A percentile compares a stretch with the other conserved stretches of the same genome.
phyloP scores from a whole-genome alignment of 192 early-diverging fungal genomes.

The Linderina pennispora region DNA sequence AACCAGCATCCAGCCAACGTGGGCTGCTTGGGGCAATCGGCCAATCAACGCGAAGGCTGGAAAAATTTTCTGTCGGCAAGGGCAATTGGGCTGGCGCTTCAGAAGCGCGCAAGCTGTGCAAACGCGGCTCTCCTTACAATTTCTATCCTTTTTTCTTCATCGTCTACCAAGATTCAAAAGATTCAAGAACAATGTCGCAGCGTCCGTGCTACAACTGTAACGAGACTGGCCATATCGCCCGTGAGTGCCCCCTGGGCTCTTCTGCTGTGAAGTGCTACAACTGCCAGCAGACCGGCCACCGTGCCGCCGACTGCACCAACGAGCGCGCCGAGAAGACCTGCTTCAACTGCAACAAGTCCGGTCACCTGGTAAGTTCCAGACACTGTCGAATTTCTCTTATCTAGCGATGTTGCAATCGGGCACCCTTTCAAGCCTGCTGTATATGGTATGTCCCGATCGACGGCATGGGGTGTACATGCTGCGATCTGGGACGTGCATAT shows the following conservation, averaged over 20 bases:
- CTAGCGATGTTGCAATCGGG: conserved; percentile 1
- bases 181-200: conserved; percentile 4
- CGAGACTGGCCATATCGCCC: conserved; percentile 44
- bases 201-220: conserved; percentile 54
- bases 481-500: no score
- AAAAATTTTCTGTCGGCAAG: no score
- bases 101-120: neutral
- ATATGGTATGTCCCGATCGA: neutral
- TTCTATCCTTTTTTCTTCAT: neutral
- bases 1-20: no score
- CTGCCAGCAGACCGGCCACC: conserved; percentile 47
- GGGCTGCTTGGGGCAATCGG: no score
- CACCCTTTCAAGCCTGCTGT: neutral
- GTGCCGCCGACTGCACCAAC: conserved; percentile 37
- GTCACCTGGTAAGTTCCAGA: conserved; percentile 41
- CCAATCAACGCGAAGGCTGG: no score
- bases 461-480: no score
- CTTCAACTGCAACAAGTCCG: conserved; percentile 46
- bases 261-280: conserved; percentile 48
- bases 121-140: neutral
- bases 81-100: neutral
- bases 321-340: conserved; percentile 20
- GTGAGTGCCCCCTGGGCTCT: conserved; percentile 41
- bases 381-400: no score
- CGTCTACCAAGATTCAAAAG: neutral